These are phyloP conservation scores for Erythrobasidium hasegawianum DNA, from an alignment of 1,284 basidiomycete species.

Conservation along the genomic window DNA sequence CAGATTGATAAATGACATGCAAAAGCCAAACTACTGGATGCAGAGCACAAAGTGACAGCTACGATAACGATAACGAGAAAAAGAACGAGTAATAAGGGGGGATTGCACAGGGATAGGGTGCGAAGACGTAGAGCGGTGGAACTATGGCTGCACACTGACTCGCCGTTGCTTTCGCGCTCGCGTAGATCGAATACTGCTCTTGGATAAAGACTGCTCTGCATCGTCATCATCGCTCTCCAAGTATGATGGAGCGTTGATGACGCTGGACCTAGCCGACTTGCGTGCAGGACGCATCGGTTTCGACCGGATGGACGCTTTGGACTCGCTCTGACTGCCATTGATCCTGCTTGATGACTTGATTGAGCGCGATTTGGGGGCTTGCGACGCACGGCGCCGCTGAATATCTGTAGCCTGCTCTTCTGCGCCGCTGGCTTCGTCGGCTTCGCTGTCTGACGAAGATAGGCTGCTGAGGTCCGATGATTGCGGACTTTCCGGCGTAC, in stretches of 20 bases:
- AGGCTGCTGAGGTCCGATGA: background rate
- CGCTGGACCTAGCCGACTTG: slow-evolving; percentile 15
- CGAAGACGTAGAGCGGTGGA: background rate
- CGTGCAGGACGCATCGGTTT: background rate
- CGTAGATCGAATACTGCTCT: background rate
- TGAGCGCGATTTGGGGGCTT: background rate
- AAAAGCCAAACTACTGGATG: no score
- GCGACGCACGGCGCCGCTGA: background rate
- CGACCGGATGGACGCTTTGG: background rate
- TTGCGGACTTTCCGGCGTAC: background rate
- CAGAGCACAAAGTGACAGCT: no score
- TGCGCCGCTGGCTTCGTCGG: background rate
- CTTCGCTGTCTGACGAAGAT: background rate
- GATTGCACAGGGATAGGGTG: no score
- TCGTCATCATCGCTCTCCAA: slow-evolving; percentile 24
- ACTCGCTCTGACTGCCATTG: background rate
- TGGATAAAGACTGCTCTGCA: background rate
- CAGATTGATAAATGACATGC: no score
- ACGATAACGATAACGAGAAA: no score
- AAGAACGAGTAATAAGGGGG: no score
- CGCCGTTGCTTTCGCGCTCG: slow-evolving; percentile 23
- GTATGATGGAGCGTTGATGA: slow-evolving; percentile 6
- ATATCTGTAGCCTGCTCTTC: background rate
- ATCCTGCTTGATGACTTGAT: background rate
- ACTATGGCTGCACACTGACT: slow-evolving; percentile 8